Evolutionary conservation across 176 grass and related monocot genomes (phyloP), one percentile per base, ranked within the genome.

Genomic region (Olyra latifolia): DNA sequence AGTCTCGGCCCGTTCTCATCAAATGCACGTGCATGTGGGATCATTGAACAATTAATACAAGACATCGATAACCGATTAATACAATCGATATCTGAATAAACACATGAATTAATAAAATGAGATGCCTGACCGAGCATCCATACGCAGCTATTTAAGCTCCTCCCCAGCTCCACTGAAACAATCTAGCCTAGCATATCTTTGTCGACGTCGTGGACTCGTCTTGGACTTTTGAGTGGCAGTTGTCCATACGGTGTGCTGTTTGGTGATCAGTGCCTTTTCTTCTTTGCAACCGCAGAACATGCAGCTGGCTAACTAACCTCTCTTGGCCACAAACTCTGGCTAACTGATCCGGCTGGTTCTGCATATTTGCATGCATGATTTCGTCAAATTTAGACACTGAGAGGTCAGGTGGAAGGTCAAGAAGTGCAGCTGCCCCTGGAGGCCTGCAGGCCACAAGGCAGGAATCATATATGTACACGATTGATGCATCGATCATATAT

Each of bases 391-490:
- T 39, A 23, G 27, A 20, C 46, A 16, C 27, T 12, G 10, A 23
- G 24, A 62, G 5, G 24, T 60, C 45, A 7, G 28, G 45, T 39
- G 42, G 28, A 70, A 42, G 22, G 43, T n/a, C 64, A 4, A 78
- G 74, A 20, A n/a, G 41, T 40, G 50, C 82, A 61, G 65, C 83
- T 6, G 44, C 28, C 16, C n/a, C 64, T 13, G 22, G 8, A 29
- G 10, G 64, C 11, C 61, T 66, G 39, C 68, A 80, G 76, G 47
- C 48, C 76, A 80, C 76, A 74, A 46, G 39, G 59, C 48, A 10
- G 20, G 84, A 57, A 66, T 45, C 56, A 19, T 29, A 5, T 25
- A 10, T 29, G 8, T 25, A 10, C 15, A 45, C 10, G 44, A 46
- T 32, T 2, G 39, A 17, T 28, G 35, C 20, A 40, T 58, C 56